Conservation (phyloP, 257 asterid species). For the Fraxinus quadrangulata region DNA sequence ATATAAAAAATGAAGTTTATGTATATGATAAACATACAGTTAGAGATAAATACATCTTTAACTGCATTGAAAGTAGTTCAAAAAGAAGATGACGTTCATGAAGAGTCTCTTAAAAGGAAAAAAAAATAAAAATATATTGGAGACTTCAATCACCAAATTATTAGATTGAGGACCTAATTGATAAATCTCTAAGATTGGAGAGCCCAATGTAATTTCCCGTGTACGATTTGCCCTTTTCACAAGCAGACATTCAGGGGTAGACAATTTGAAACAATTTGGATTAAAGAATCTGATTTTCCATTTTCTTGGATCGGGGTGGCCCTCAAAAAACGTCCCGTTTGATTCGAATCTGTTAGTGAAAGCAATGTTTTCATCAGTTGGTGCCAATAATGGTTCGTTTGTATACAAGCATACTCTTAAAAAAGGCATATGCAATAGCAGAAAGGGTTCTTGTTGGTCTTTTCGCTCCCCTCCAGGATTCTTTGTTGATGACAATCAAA, state of each 20-base stretch:
- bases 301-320: slow-evolving; percentile 20
- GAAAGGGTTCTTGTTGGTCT: slow-evolving; percentile 25
- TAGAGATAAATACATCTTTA: too few species aligned
- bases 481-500: slow-evolving; percentile 27
- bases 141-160: not conserved
- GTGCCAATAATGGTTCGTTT: slow-evolving; percentile 33
- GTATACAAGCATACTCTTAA: slow-evolving; percentile 26
- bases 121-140: not conserved
- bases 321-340: slow-evolving; percentile 22
- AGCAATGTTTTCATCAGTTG: slow-evolving; percentile 32
- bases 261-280: not conserved
- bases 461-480: slow-evolving; percentile 27
- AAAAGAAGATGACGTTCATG: too few species aligned
- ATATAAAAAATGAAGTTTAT: too few species aligned
- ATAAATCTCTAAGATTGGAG: too few species aligned
- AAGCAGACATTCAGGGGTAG: not conserved
- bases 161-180: not conserved
- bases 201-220: too few species aligned
- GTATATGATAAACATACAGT: too few species aligned
- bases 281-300: not conserved
- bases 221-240: not conserved
- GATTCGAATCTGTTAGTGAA: slow-evolving; percentile 6
- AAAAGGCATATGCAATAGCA: slow-evolving; percentile 15
- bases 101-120: too few species aligned
- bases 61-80: too few species aligned